Evolutionary conservation across 169 alveolate species (phyloP).

Genomic region (Plasmodium blacklocki): DNA sequence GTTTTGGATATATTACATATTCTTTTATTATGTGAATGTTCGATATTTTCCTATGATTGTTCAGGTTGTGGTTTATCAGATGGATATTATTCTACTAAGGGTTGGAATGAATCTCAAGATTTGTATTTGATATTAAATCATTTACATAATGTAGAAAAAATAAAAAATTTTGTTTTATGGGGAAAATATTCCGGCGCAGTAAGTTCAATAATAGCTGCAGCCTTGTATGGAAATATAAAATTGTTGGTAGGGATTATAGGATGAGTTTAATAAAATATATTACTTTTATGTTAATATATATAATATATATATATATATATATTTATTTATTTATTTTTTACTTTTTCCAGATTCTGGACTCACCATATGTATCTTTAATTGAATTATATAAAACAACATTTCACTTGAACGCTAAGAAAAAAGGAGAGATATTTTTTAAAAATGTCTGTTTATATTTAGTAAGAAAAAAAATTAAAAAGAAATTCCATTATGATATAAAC

Average conservation of each 20-base stretch:
- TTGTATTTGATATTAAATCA: conserved; percentile 48
- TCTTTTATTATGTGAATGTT: conserved; percentile 49
- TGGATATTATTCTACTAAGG: conserved; percentile 61
- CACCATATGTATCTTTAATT: conserved; percentile 60
- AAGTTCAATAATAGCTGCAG: conserved; percentile 57
- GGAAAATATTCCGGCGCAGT: conserved; percentile 74
- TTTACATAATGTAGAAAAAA: conserved; percentile 53
- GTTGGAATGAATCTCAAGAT: conserved; percentile 75
- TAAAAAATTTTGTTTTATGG: conserved; percentile 70
- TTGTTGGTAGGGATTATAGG: conserved; percentile 17
- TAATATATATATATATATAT: background rate
- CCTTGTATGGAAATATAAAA: conserved; percentile 63
- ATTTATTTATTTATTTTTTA: background rate
- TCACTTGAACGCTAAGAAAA: conserved; percentile 36
- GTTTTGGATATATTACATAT: conserved; percentile 60
- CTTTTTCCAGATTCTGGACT: conserved; percentile 44
- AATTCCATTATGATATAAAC: conserved; percentile 62
- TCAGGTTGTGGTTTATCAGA: conserved; percentile 75
- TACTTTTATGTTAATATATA: background rate
- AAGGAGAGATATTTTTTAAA: conserved; percentile 51
- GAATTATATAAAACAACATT: conserved; percentile 64
- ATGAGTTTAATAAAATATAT: background rate
- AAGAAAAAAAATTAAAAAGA: conserved; percentile 39
- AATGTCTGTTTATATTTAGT: conserved; percentile 60
- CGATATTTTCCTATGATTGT: conserved; percentile 73